Conservation (phyloP, 1,284 basidiomycete species). For the Apiotrichum veenhuisii region DNA sequence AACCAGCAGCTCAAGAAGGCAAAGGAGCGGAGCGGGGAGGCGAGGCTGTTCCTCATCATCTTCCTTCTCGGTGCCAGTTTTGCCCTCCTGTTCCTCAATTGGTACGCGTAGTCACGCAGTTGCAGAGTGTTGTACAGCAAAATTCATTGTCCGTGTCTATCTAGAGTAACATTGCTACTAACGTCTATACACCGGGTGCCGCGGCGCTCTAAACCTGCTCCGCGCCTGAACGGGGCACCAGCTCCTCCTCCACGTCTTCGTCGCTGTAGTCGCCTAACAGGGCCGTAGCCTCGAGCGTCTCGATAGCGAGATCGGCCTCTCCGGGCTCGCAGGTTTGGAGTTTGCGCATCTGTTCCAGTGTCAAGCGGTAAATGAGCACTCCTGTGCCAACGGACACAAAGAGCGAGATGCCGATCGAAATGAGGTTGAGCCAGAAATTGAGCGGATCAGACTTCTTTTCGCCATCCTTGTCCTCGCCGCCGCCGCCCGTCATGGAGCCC, state of each 20-base stretch:
- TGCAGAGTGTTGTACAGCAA: conserved; percentile 7
- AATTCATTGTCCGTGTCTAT: not conserved
- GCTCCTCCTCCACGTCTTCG: conserved; percentile 21
- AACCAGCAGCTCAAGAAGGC: conserved; percentile 56
- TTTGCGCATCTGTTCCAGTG: conserved; percentile 45
- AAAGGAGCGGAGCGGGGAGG: conserved; percentile 53
- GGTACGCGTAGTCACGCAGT: conserved; percentile 42
- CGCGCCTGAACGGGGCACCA: conserved; percentile 2
- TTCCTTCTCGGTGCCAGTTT: conserved; percentile 55
- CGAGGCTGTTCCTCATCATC: conserved; percentile 53
- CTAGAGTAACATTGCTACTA: not conserved
- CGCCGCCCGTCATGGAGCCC: conserved; percentile 35
- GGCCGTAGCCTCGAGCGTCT: conserved; percentile 32
- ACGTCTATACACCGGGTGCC: too few species aligned
- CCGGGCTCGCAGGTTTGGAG: conserved; percentile 4
- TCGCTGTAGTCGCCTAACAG: conserved; percentile 35
- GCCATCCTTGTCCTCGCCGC: conserved; percentile 21
- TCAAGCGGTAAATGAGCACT: conserved; percentile 46
- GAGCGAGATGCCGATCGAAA: conserved; percentile 34
- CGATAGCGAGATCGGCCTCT: conserved; percentile 35
- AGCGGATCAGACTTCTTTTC: conserved; percentile 16
- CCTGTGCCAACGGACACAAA: conserved; percentile 40
- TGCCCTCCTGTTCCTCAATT: conserved; percentile 56
- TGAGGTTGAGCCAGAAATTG: conserved; percentile 46
- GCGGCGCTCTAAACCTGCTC: not conserved